These are phyloP conservation scores for Hordeum pubiflorum DNA, from an alignment of 202 grass and related monocot genomes.

Conservation along the genomic window DNA sequence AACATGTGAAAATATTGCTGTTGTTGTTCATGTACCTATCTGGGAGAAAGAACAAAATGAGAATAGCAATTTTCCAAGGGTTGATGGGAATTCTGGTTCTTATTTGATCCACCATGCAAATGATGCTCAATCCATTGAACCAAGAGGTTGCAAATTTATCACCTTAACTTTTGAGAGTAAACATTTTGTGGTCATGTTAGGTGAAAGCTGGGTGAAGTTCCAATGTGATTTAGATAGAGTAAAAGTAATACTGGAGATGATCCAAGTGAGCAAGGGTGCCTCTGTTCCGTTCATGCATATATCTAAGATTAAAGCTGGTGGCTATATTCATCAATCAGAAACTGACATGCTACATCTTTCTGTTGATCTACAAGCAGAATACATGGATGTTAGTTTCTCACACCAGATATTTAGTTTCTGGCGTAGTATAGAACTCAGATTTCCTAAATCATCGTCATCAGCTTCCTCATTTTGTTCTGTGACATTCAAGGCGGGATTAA, in stretches of 20 bases:
- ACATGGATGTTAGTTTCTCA: constrained; percentile 75
- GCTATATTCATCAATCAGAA: constrained; percentile 38
- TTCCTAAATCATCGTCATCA: constrained; percentile 42
- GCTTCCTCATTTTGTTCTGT: constrained; percentile 40
- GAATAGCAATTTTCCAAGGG: constrained; percentile 15
- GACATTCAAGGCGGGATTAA: constrained; percentile 51
- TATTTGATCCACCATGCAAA: constrained; percentile 14
- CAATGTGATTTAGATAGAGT: constrained; percentile 67
- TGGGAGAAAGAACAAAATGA: constrained; percentile 47
- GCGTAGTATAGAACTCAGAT: constrained; percentile 41
- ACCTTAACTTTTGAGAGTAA: constrained; percentile 71
- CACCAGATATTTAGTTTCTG: constrained; percentile 90
- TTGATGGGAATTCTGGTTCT: constrained; percentile 12
- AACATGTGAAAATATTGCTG: constrained; percentile 69
- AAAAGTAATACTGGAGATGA: constrained; percentile 64
- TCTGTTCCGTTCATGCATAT: constrained; percentile 81
- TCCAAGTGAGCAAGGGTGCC: constrained; percentile 53
- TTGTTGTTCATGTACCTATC: constrained; percentile 66
- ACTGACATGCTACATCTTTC: constrained; percentile 28
- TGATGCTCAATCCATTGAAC: constrained; percentile 29
- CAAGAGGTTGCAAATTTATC: constrained; percentile 53
- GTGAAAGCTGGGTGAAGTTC: constrained; percentile 43
- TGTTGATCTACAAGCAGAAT: constrained; percentile 68
- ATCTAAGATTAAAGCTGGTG: constrained; percentile 56
- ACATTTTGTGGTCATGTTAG: constrained; percentile 47